Evolutionary conservation across 1,139 yeast genomes (phyloP).

Genomic region (Kazachstania sp.): DNA sequence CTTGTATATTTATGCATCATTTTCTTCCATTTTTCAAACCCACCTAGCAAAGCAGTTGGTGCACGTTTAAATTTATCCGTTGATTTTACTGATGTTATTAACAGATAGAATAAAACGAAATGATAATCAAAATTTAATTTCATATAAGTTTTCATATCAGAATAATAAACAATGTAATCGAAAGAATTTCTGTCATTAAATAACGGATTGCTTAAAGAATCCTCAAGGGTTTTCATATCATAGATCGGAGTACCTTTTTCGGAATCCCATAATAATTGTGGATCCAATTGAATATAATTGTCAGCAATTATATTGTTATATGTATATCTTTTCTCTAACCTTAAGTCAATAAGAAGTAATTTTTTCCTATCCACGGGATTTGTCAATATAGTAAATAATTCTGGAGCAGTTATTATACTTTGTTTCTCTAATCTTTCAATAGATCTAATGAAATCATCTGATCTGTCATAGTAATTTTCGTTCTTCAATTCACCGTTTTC

Average conservation of each 20-base stretch:
- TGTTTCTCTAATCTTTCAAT: constrained; percentile 25
- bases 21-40: constrained; percentile 31
- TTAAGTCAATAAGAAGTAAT: constrained; percentile 46
- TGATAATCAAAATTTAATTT: constrained; percentile 30
- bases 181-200: constrained; percentile 42
- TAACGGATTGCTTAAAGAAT: constrained; percentile 30
- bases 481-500: constrained; percentile 22
- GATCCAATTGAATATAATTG: constrained; percentile 53
- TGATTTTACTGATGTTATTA: constrained; percentile 16
- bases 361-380: constrained; percentile 15
- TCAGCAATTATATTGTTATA: constrained; percentile 45
- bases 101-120: constrained; percentile 23
- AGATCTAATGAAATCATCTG: constrained; percentile 15
- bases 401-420: constrained; percentile 28
- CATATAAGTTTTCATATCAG: constrained; percentile 33
- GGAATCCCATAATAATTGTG: constrained; percentile 33
- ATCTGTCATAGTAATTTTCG: constrained; percentile 11
- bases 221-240: constrained; percentile 37
- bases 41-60: constrained; percentile 28
- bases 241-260: constrained; percentile 24
- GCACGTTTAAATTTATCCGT: constrained; percentile 12
- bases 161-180: constrained; percentile 49
- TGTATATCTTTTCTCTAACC: constrained; percentile 42
- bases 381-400: constrained; percentile 23
- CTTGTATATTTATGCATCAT: constrained; percentile 16